Evolutionary conservation across 495 filamentous ascomycete genomes (phyloP), one percentile per base, ranked within the genome.

Genomic region (Aspergillus affinis): DNA sequence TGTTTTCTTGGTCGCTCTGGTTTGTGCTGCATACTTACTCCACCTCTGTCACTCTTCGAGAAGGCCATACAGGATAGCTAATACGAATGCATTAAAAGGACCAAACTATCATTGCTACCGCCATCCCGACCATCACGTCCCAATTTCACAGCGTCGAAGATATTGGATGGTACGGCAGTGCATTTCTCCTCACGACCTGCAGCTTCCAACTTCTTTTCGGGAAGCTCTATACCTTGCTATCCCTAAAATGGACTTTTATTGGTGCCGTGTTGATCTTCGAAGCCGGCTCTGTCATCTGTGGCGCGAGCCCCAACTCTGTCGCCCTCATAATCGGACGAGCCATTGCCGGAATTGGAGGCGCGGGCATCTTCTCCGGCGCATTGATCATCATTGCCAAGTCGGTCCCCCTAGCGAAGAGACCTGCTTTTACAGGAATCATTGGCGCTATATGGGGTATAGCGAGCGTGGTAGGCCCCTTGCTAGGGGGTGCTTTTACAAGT

Each of bases 1-100:
- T 45, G 73, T 84, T 44, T 88, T 89, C 75, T 78, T 87, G 52
- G 82, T 84, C 27, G 86, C 86, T 8, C 78, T 89, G 48, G 86
- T 51, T 58, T 19, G 58, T 52, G 3, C 17, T 4, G 8, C 4
- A 10, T 17, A 52, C 2, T 7, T 27, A 2, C 26, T 17, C 21
- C 17, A 9, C 50, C n/a, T n/a, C n/a, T n/a, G n/a, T n/a, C n/a
- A n/a, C n/a, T n/a, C n/a, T n/a, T n/a, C n/a, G n/a, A n/a, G n/a
- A n/a, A n/a, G 2, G 19, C 21, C 20, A 10, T 7, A 23, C 12
- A 2, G 15, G 5, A 17, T 26, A n/a, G 17, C 29, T 27, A 8
- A 10, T 20, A 23, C 8, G 2, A 23, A 52, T 7, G 26, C 20
- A 30, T 15, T 13, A 52, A 52, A 0, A 52, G 50, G 80, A 83